These are phyloP conservation scores for Orbilia brochopaga DNA, from an alignment of 2,329 filamentous ascomycete species.

Conservation along the genomic window DNA sequence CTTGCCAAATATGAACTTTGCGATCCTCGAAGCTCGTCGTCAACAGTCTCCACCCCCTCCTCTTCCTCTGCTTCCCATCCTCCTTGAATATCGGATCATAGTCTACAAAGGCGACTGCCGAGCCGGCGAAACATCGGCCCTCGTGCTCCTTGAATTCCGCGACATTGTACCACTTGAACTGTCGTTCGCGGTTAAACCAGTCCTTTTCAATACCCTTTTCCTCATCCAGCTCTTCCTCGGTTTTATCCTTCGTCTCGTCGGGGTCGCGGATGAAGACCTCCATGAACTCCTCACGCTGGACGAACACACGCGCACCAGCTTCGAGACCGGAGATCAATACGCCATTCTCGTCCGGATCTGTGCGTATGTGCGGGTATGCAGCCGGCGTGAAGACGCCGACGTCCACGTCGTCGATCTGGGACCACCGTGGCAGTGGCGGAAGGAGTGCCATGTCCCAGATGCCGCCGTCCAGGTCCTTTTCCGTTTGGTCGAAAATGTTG, in stretches of 20 bases:
- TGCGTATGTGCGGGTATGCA: slow-evolving; percentile 35
- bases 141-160: slow-evolving; percentile 51
- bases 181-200: slow-evolving; percentile 51
- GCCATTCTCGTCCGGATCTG: slow-evolving; percentile 49
- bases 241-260: slow-evolving; percentile 37
- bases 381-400: slow-evolving; percentile 50
- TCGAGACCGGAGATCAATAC: slow-evolving; percentile 47
- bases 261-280: slow-evolving; percentile 50
- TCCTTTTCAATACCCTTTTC: slow-evolving; percentile 52
- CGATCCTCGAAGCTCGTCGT: slow-evolving; percentile 49
- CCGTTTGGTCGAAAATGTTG: slow-evolving; percentile 44
- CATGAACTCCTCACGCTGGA: slow-evolving; percentile 52
- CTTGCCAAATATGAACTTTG: slow-evolving; percentile 51
- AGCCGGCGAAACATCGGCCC: slow-evolving; percentile 42
- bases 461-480: slow-evolving; percentile 46
- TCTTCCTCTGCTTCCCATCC: slow-evolving; percentile 45
- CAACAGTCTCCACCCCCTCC: slow-evolving; percentile 50
- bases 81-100: slow-evolving; percentile 52
- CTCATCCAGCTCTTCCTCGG: slow-evolving; percentile 37
- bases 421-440: slow-evolving; percentile 41
- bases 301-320: slow-evolving; percentile 48
- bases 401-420: slow-evolving; percentile 42
- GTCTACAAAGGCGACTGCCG: slow-evolving; percentile 49
- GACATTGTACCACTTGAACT: slow-evolving; percentile 52
- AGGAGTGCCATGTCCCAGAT: slow-evolving; percentile 51